Evolutionary conservation across 371 early-diverging fungal genomes (phyloP).

Genomic region (Polyrhizophydium stewartii): DNA sequence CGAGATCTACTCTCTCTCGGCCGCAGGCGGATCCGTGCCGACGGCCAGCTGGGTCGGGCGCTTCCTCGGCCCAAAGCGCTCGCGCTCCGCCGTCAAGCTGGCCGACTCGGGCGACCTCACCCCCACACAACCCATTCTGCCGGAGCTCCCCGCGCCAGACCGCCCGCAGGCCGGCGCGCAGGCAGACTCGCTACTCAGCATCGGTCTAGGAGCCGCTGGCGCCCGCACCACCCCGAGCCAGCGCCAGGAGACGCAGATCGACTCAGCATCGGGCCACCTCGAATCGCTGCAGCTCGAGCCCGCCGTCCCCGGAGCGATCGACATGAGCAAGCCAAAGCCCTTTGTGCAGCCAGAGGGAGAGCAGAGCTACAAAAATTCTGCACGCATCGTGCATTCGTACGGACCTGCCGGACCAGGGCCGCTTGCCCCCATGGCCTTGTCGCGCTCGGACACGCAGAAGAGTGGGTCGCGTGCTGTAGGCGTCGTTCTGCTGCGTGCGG

Average conservation of each 20-base stretch:
- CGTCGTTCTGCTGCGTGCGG: not conserved
- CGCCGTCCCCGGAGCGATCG: too few species aligned
- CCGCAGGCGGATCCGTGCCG: not conserved
- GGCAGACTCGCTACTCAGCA: not conserved
- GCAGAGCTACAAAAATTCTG: constrained; percentile 28
- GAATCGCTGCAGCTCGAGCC: not conserved
- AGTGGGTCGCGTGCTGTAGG: not conserved
- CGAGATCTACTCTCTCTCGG: constrained; percentile 7
- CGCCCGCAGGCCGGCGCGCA: not conserved
- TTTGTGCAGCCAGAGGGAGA: constrained; percentile 24
- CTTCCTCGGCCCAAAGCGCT: not conserved
- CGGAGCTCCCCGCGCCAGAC: not conserved
- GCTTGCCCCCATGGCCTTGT: not conserved
- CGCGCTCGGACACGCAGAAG: not conserved
- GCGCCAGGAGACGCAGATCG: constrained; percentile 1
- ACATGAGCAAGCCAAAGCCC: not conserved
- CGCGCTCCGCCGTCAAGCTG: not conserved
- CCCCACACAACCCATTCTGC: not conserved
- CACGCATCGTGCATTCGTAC: constrained; percentile 38
- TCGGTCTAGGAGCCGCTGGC: not conserved
- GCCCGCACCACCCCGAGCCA: not conserved
- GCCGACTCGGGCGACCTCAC: not conserved
- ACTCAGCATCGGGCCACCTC: not conserved
- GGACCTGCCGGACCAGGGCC: constrained; percentile 25
- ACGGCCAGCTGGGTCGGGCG: not conserved